These are phyloP conservation scores for Circinella umbellata DNA, from an alignment of 371 early-diverging fungal genomes.

Conservation along the genomic window DNA sequence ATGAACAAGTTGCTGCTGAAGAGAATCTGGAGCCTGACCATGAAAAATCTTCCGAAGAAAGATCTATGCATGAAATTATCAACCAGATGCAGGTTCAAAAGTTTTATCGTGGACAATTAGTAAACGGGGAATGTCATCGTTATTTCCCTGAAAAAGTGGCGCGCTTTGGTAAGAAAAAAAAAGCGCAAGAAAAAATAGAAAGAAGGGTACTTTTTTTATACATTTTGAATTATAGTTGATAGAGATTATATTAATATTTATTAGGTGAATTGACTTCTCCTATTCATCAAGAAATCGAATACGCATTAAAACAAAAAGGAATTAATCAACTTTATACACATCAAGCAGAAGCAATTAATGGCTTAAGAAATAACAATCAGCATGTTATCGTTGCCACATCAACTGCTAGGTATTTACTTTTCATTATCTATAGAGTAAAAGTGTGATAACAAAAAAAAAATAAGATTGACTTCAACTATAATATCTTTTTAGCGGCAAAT, in stretches of 20 bases:
- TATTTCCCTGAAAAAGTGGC: slow-evolving; percentile 28
- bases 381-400: slow-evolving; percentile 72
- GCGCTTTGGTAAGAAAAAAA: slow-evolving; percentile 22
- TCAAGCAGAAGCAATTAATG: slow-evolving; percentile 69
- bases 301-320: slow-evolving; percentile 33
- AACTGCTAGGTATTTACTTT: slow-evolving; percentile 61
- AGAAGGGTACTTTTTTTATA: neutral
- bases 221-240: too few relatives aligned
- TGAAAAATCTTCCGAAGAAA: neutral
- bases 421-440: neutral
- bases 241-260: neutral
- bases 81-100: slow-evolving; percentile 22
- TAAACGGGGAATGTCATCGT: slow-evolving; percentile 12
- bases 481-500: slow-evolving; percentile 69
- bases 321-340: slow-evolving; percentile 67
- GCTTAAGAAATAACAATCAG: slow-evolving; percentile 36
- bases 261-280: slow-evolving; percentile 27
- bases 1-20: neutral
- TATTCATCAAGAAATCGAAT: slow-evolving; percentile 21
- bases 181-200: neutral
- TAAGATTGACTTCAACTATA: neutral
- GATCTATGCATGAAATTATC: slow-evolving; percentile 22
- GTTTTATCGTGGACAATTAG: slow-evolving; percentile 42
- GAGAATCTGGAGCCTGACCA: neutral
- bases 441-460: neutral